These are phyloP conservation scores for Phyllosticta capitalensis DNA, from an alignment of 2,329 filamentous ascomycete species.

Conservation along the genomic window DNA sequence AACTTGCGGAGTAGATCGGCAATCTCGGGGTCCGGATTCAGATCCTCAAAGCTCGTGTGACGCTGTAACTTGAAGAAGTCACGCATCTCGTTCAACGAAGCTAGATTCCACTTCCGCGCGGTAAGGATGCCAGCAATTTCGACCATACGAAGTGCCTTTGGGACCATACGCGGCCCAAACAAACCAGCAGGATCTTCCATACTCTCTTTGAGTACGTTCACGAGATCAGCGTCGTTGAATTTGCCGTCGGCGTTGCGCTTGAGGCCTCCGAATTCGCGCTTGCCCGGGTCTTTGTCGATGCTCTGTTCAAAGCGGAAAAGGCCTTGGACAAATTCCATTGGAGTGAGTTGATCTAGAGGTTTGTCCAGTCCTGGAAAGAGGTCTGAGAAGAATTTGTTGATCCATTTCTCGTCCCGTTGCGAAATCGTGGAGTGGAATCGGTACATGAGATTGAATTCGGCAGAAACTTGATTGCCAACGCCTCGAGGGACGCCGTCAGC, in stretches of 20 bases:
- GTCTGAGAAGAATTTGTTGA: constrained; percentile 27
- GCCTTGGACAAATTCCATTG: constrained; percentile 19
- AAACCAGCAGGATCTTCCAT: constrained; percentile 47
- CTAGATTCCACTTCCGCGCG: constrained; percentile 51
- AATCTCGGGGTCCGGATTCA: constrained; percentile 49
- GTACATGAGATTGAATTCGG: constrained; percentile 47
- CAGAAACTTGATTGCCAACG: constrained; percentile 42
- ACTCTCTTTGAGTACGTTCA: constrained; percentile 44
- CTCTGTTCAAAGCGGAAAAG: constrained; percentile 14
- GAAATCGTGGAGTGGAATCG: constrained; percentile 41
- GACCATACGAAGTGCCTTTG: constrained; percentile 48
- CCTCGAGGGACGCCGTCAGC: constrained; percentile 29
- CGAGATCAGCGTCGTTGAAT: constrained; percentile 51
- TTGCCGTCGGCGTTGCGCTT: constrained; percentile 36
- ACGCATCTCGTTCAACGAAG: constrained; percentile 55
- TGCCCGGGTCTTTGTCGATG: constrained; percentile 16
- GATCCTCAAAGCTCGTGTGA: constrained; percentile 48
- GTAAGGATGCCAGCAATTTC: constrained; percentile 55
- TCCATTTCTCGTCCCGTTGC: constrained; percentile 37
- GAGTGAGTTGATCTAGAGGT: constrained; percentile 14
- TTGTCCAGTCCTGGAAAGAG: constrained; percentile 18
- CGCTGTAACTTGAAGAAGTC: constrained; percentile 52
- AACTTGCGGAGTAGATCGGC: constrained; percentile 47
- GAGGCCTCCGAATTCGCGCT: constrained; percentile 25
- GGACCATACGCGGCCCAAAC: constrained; percentile 52